These are phyloP conservation scores for Suillus clintonianus DNA, from an alignment of 768 basidiomycete species.

Conservation along the genomic window DNA sequence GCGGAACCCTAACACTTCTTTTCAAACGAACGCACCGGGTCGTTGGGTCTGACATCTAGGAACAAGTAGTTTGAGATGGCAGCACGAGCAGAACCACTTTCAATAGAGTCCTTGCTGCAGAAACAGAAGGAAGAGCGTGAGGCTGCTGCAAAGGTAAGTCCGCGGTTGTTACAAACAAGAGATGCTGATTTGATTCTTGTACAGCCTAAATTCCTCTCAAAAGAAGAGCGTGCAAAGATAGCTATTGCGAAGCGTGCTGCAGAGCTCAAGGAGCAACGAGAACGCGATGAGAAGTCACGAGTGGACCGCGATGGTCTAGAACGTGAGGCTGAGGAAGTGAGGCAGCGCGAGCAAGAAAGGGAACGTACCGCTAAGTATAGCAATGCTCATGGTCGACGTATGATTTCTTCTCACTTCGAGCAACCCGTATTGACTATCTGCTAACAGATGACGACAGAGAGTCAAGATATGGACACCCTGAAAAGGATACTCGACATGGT, in stretches of 20 bases:
- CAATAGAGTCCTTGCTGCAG: conserved; percentile 83
- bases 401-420: conserved; percentile 8
- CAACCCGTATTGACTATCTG: conserved; percentile 7
- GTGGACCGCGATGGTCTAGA: conserved; percentile 74
- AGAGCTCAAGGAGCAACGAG: conserved; percentile 76
- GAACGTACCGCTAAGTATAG: conserved; percentile 42
- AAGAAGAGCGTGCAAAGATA: conserved; percentile 85
- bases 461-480: conserved; percentile 50
- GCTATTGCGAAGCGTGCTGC: conserved; percentile 86
- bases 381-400: conserved; percentile 39
- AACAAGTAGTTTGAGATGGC: conserved; percentile 39
- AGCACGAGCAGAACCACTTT: conserved; percentile 67
- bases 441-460: conserved; percentile 48
- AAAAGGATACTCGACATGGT: conserved; percentile 47
- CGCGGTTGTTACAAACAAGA: neutral
- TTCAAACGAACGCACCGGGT: neutral
- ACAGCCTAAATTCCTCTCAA: conserved; percentile 92
- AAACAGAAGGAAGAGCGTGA: conserved; percentile 90
- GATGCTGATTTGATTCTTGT: conserved; percentile 6
- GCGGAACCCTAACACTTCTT: conserved; percentile 9
- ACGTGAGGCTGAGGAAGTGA: conserved; percentile 67
- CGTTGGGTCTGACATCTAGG: neutral
- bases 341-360: conserved; percentile 49
- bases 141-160: conserved; percentile 81
- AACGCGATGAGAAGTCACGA: conserved; percentile 60